Percentiles rank a stretch among this genome's conserved stretches.
Conservation (phyloP, 1,139 yeast species). For the Suhomyces coccinellae region DNA sequence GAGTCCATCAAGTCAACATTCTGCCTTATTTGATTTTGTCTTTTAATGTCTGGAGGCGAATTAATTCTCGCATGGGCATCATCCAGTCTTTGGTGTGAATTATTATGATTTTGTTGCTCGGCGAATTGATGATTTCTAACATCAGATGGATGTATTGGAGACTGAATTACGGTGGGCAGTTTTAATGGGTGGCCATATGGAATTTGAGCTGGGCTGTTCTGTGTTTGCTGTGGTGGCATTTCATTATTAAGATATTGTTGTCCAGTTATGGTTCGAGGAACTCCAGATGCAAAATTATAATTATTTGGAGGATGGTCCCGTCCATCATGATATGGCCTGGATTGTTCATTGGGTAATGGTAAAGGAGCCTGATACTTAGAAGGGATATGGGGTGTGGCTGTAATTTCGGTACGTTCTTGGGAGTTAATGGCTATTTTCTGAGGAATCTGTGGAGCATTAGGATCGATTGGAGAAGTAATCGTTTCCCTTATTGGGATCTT, state of each 20-base stretch:
- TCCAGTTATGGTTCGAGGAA: not conserved
- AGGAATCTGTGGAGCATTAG: conserved; percentile 1
- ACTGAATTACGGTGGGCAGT: too few species aligned
- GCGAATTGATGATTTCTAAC: not conserved
- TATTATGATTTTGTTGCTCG: not conserved
- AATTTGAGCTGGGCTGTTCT: not conserved
- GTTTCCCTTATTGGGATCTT: conserved; percentile 1
- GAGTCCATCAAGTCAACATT: conserved; percentile 20
- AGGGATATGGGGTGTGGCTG: conserved; percentile 19
- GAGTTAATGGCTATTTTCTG: not conserved
- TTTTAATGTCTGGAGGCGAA: too few species aligned
- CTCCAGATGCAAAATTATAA: not conserved
- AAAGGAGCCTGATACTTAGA: conserved; percentile 36
- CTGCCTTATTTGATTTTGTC: not conserved
- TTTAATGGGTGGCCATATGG: not conserved
- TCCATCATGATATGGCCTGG: not conserved
- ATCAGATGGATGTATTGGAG: too few species aligned
- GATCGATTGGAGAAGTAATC: conserved; percentile 16
- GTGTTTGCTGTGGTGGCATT: not conserved
- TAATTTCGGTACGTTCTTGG: not conserved
- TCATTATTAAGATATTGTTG: not conserved
- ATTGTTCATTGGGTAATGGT: conserved; percentile 28
- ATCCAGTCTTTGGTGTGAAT: not conserved
- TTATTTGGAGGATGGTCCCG: not conserved
- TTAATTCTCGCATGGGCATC: too few species aligned